A percentile compares a stretch with the other conserved stretches of the same genome.
Conservation (phyloP, 1,284 basidiomycete genomes). For the Porodaedalea pini region DNA sequence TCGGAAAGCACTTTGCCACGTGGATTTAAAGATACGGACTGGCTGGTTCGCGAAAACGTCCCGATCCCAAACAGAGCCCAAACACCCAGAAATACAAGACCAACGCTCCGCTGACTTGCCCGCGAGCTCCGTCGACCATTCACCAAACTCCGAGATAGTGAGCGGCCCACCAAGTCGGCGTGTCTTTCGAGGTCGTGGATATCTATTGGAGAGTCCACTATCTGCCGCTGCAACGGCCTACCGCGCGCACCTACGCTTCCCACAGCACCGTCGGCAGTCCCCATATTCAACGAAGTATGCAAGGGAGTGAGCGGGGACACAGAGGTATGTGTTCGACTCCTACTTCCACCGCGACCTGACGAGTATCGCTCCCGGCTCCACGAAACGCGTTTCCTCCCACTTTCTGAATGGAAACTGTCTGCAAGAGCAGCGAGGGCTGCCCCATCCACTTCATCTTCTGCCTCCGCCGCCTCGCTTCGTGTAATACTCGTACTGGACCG, state of each 20-base stretch:
- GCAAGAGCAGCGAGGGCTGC: constrained; percentile 50
- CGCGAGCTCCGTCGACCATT: constrained; percentile 45
- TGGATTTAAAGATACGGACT: not conserved
- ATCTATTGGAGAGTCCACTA: constrained; percentile 17
- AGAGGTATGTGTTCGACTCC: constrained; percentile 9
- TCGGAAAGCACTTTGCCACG: constrained; percentile 9
- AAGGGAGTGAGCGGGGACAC: constrained; percentile 12
- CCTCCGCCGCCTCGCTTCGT: constrained; percentile 31
- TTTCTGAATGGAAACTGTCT: constrained; percentile 72
- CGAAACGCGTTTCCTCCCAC: constrained; percentile 54
- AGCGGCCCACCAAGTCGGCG: constrained; percentile 28
- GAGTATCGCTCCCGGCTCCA: constrained; percentile 58
- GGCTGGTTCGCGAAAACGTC: constrained; percentile 36
- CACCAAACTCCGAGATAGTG: constrained; percentile 28
- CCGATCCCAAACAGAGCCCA: constrained; percentile 70
- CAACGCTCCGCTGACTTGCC: constrained; percentile 59
- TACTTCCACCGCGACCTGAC: constrained; percentile 12
- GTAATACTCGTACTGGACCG: constrained; percentile 13
- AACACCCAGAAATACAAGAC: constrained; percentile 68
- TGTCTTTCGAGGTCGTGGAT: constrained; percentile 10
- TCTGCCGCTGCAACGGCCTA: not conserved
- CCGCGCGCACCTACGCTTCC: not conserved
- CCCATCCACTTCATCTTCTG: constrained; percentile 50
- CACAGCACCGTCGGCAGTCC: not conserved
- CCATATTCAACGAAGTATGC: not conserved